Conservation (phyloP, 1,284 basidiomycete species). For the Puccinia hordei region DNA sequence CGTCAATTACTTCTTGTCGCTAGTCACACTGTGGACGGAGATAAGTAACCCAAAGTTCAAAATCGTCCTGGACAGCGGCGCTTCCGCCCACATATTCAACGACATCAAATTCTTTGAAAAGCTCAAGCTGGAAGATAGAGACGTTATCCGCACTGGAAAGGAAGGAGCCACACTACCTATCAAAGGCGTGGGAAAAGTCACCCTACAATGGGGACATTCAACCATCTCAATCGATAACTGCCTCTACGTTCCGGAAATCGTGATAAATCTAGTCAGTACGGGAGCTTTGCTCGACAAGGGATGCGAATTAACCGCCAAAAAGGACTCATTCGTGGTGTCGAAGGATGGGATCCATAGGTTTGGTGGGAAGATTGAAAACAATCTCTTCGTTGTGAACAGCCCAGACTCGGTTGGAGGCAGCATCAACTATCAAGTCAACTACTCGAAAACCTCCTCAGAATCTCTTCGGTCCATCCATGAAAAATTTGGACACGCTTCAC, state of each 20-base stretch:
- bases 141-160: conserved; percentile 16
- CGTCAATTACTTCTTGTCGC: conserved; percentile 4
- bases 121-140: background rate
- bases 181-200: conserved; percentile 3
- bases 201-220: background rate
- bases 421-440: background rate
- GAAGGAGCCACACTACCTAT: conserved; percentile 7
- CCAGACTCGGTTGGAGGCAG: background rate
- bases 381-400: background rate
- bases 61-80: conserved; percentile 19
- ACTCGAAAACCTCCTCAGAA: background rate
- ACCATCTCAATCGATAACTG: background rate
- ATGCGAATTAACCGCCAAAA: background rate
- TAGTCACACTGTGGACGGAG: conserved; percentile 1
- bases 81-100: conserved; percentile 21
- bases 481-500: no score
- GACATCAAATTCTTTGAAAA: conserved; percentile 5
- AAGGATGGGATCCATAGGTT: background rate
- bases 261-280: background rate
- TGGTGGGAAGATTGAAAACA: background rate
- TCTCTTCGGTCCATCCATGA: background rate
- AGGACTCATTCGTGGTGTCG: background rate
- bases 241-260: background rate
- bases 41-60: no score
- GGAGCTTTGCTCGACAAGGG: background rate